Evolutionary conservation across 306 rosid species (phyloP).

Genomic region (Rosa persica): DNA sequence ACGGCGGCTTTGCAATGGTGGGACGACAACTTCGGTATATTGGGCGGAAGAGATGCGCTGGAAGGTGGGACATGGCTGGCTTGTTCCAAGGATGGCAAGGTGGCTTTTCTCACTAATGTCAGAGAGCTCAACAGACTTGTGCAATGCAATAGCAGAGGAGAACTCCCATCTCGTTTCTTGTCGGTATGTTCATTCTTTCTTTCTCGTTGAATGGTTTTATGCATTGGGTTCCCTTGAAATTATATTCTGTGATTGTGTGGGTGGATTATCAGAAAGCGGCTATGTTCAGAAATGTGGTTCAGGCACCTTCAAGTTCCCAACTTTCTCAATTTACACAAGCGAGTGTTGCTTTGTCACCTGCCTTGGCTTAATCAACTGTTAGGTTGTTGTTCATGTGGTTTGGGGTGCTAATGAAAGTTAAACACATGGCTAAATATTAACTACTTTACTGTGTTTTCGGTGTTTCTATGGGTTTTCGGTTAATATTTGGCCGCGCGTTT

Average conservation of each 20-base stretch:
- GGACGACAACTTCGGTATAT: conserved; percentile 38
- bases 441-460: too few relatives aligned
- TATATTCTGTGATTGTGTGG: neutral
- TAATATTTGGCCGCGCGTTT: neutral
- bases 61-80: conserved; percentile 89
- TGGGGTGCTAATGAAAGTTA: neutral
- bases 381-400: neutral
- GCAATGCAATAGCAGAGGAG: conserved; percentile 65
- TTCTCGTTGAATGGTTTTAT: neutral
- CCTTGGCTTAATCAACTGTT: neutral
- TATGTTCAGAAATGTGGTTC: neutral
- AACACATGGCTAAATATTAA: neutral
- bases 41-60: conserved; percentile 67
- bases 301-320: neutral
- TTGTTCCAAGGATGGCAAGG: conserved; percentile 46
- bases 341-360: neutral
- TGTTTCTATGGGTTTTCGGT: neutral
- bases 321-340: neutral
- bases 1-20: conserved; percentile 69
- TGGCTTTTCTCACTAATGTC: conserved; percentile 72
- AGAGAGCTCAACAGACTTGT: conserved; percentile 51
- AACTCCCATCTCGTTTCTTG: conserved; percentile 61
- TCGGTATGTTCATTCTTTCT: too few relatives aligned
- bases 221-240: neutral
- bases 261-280: too few relatives aligned